These are phyloP conservation scores for Trichosporon asahii DNA, from an alignment of 1,284 basidiomycete genomes.

Conservation along the genomic window DNA sequence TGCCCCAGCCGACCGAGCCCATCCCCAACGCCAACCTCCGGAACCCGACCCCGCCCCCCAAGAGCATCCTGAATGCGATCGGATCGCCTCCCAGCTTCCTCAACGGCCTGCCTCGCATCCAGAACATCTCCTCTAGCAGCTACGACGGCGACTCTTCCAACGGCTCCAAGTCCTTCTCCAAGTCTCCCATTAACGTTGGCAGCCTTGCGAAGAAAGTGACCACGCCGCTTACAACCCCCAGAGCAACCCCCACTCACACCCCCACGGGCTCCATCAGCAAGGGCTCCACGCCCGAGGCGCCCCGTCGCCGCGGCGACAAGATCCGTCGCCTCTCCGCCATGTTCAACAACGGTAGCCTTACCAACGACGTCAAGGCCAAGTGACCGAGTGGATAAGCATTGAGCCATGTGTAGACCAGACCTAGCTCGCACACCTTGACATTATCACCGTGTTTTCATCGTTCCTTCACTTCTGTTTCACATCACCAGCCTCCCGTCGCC, in stretches of 20 bases:
- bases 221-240: neutral
- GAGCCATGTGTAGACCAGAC: neutral
- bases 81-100: neutral
- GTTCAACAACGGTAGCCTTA: neutral
- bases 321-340: slow-evolving; percentile 5
- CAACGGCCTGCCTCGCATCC: neutral
- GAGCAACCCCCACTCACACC: neutral
- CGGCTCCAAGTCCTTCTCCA: neutral
- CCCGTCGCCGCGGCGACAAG: slow-evolving; percentile 1
- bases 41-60: neutral
- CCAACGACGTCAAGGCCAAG: neutral
- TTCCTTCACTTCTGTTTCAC: neutral
- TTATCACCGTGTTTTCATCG: neutral
- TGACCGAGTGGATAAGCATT: neutral
- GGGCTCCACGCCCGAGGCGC: neutral
- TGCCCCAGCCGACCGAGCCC: neutral
- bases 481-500: neutral
- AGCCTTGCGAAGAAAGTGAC: neutral
- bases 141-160: neutral
- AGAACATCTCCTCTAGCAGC: neutral
- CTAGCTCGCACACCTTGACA: neutral
- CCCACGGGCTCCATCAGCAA: neutral
- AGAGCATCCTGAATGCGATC: neutral
- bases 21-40: neutral
- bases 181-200: slow-evolving; percentile 4